phyloP scores from a whole-genome alignment of 1,284 basidiomycete species.

The Pascua guehoae region DNA sequence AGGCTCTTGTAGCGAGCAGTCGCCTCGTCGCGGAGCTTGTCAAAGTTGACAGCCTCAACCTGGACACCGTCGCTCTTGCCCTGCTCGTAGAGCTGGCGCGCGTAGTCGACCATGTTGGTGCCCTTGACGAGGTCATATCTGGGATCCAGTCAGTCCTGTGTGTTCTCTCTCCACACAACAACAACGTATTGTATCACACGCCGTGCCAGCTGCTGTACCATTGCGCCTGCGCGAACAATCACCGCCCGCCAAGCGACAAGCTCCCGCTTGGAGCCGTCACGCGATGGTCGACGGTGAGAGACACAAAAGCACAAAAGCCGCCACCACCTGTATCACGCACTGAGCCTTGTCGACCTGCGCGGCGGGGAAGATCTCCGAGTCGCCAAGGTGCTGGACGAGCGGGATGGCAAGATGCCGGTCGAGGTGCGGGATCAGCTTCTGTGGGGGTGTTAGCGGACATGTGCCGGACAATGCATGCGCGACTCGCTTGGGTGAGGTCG shows the following conservation, averaged over 20 bases:
- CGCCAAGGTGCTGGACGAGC: conserved; percentile 77
- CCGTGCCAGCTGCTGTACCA: no score
- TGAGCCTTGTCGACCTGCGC: conserved; percentile 46
- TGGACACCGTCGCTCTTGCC: conserved; percentile 52
- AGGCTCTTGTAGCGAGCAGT: conserved; percentile 78
- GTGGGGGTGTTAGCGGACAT: conserved; percentile 29
- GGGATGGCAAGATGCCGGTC: conserved; percentile 94
- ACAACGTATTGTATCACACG: neutral
- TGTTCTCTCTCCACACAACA: neutral
- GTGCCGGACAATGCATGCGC: neutral
- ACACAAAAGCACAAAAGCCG: no score
- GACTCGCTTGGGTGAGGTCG: conserved; percentile 65
- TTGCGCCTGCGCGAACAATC: neutral
- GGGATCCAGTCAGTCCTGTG: conserved; percentile 5
- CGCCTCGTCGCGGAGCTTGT: conserved; percentile 71
- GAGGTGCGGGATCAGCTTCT: conserved; percentile 86
- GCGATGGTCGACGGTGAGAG: no score
- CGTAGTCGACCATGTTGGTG: conserved; percentile 95
- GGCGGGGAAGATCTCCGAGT: conserved; percentile 44
- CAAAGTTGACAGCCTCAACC: conserved; percentile 59
- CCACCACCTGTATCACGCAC: conserved; percentile 27
- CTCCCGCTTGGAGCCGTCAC: no score
- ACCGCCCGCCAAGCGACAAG: no score
- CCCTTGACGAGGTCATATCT: conserved; percentile 92
- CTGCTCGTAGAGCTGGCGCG: conserved; percentile 72